Conservation (phyloP, 306 rosid genomes). For the Cercis canadensis region DNA sequence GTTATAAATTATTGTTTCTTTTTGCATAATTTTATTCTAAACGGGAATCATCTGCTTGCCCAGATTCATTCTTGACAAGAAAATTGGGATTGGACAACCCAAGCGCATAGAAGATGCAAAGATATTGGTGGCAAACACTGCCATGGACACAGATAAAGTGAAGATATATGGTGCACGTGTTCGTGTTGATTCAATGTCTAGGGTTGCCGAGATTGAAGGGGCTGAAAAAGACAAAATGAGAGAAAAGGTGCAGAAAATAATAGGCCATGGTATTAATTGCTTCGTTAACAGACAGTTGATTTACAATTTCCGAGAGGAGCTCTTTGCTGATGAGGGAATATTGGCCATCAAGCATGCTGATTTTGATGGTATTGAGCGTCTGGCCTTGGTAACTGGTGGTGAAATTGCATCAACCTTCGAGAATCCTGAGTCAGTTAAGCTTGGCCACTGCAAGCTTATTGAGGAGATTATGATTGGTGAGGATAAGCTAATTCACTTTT, state of each 20-base stretch:
- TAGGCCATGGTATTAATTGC: conserved; percentile 89
- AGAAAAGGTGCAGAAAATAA: conserved; percentile 93
- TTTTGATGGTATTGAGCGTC: conserved; percentile 94
- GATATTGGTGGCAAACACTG: conserved; percentile 94
- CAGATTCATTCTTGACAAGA: conserved; percentile 98
- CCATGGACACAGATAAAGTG: conserved; percentile 97
- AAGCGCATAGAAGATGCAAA: conserved; percentile 93
- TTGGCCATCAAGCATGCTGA: conserved; percentile 99
- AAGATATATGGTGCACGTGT: conserved; percentile 97
- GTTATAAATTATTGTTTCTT: conserved; percentile 17
- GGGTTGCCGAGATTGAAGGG: conserved; percentile 91
- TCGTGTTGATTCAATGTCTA: conserved; percentile 94
- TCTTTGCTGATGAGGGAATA: conserved; percentile 95
- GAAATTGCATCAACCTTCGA: conserved; percentile 96
- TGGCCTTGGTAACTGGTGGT: conserved; percentile 93
- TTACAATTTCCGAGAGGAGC: conserved; percentile 96
- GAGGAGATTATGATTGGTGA: conserved; percentile 98
- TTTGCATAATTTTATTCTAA: conserved; percentile 10
- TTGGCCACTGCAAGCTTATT: conserved; percentile 86
- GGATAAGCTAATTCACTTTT: conserved; percentile 92
- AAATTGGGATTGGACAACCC: conserved; percentile 98
- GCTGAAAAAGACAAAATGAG: conserved; percentile 98
- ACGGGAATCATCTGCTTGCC: conserved; percentile 30
- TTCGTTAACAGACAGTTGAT: conserved; percentile 94
- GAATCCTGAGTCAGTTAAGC: conserved; percentile 95